A percentile compares a stretch with the other conserved stretches of the same genome.
Evolutionary conservation across 2,329 filamentous ascomycete species (phyloP).

Genomic region (Pseudogymnoascus sp.): DNA sequence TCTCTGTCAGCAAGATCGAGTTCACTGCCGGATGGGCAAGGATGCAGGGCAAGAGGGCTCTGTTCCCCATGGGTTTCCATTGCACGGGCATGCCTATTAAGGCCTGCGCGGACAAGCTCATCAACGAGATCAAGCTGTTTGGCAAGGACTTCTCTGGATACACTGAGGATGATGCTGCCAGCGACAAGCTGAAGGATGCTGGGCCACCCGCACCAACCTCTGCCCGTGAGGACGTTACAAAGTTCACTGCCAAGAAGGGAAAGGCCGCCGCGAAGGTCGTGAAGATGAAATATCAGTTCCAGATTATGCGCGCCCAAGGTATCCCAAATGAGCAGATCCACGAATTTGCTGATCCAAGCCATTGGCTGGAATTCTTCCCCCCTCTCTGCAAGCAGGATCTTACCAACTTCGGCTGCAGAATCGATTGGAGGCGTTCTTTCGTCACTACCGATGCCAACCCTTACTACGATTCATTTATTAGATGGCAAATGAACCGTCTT

Average conservation of each 20-base stretch:
- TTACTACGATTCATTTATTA: conserved; percentile 90
- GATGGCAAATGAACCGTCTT: conserved; percentile 95
- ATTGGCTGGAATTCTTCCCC: conserved; percentile 92
- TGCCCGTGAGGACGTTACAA: conserved; percentile 74
- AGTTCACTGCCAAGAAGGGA: conserved; percentile 87
- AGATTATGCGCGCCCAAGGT: conserved; percentile 88
- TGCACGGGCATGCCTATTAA: conserved; percentile 98
- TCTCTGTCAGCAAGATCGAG: conserved; percentile 88
- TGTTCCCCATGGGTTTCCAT: conserved; percentile 93
- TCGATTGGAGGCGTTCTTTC: conserved; percentile 89
- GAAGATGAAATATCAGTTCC: conserved; percentile 92
- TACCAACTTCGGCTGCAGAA: conserved; percentile 73
- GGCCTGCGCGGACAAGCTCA: conserved; percentile 90
- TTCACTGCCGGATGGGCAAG: conserved; percentile 80
- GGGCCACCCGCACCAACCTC: conserved; percentile 54
- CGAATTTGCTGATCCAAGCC: conserved; percentile 79
- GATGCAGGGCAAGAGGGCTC: conserved; percentile 79
- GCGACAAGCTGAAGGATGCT: conserved; percentile 40
- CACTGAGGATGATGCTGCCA: conserved; percentile 50
- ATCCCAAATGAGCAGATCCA: conserved; percentile 85
- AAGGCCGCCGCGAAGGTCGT: conserved; percentile 86
- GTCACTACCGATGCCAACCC: conserved; percentile 95
- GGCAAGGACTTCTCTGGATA: conserved; percentile 79
- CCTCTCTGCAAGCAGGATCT: conserved; percentile 73
- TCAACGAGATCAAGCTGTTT: conserved; percentile 81